These are phyloP conservation scores for Decorospora gaudefroyi DNA, from an alignment of 2,329 filamentous ascomycete species.

Conservation along the genomic window DNA sequence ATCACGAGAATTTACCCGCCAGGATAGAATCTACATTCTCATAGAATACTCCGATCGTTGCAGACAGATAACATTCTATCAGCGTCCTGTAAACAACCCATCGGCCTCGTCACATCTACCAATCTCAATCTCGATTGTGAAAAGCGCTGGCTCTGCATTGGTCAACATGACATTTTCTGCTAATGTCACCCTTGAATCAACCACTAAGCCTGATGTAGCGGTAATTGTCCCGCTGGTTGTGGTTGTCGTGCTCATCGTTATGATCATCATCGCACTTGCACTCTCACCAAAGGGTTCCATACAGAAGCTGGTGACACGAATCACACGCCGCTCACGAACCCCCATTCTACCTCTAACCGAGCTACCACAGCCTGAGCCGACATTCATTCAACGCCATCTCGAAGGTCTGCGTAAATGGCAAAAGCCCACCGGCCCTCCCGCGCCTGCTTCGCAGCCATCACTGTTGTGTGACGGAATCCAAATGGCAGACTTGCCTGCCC, in stretches of 20 bases:
- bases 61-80: not conserved
- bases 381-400: conserved; percentile 7
- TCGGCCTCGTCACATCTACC: not conserved
- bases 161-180: too few species aligned
- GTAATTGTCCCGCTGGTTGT: not conserved
- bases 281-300: not conserved
- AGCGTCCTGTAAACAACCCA: not conserved
- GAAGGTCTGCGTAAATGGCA: conserved; percentile 14
- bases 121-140: too few species aligned
- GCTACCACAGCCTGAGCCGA: conserved; percentile 1
- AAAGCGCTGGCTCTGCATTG: too few species aligned
- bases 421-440: conserved; percentile 4
- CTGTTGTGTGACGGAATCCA: too few species aligned
- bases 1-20: not conserved
- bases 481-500: not conserved
- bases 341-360: conserved; percentile 1
- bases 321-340: not conserved
- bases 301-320: not conserved
- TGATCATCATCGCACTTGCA: not conserved
- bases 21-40: not conserved
- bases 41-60: not conserved
- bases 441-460: not conserved
- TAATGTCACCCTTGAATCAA: not conserved
- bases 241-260: not conserved
- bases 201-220: too few species aligned